Evolutionary conservation across 2,329 filamentous ascomycete genomes (phyloP), one percentile per base, ranked within the genome.

Genomic region (Pyricularia sp.): DNA sequence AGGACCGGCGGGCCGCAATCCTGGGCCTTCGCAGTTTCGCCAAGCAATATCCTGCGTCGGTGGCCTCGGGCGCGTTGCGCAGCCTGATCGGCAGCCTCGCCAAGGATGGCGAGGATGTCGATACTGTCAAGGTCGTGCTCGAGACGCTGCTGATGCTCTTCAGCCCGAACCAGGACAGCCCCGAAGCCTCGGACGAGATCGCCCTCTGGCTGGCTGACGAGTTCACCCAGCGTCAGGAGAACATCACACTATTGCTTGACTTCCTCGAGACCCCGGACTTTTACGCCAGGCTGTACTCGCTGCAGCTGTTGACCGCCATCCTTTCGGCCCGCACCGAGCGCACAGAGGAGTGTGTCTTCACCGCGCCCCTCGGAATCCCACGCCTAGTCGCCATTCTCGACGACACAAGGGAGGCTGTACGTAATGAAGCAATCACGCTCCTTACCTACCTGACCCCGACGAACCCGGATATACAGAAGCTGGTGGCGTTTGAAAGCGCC

Each of bases 141-240:
- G 94, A 99, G 82, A 99, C 96, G 60, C 79, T 99, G 71, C 81
- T 97, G 74, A 93, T 96, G 87, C 86, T 99, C 55, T 97, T 97
- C 75, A 86, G 77, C 68, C 85, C 86, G 55, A 87, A 87, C 70
- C 80, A 83, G 70, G 79, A 81, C 73, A 96, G 91, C 81, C 84
- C 91, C 35, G 93, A 97, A 82, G 91, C 93, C 64, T 96, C 93
- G 16, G 93, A 97, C 69, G 94, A 99, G 76, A 96, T 99, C 70
- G 89, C 89, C 22, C 80, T 97, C 31, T 99, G 94, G 92, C 82
- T 99, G 66, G 94, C 94, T 64, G 94, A 99, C 77, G 93, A 97
- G 76, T 99, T 99, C 74, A 97, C 94, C 40, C 93, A 96, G 81
- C 88, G 91, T 68, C 93, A 97, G 84, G 93, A 97, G 77, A 97